Evolutionary conservation across 345 rosid species (phyloP).

Genomic region (Salix viminalis): DNA sequence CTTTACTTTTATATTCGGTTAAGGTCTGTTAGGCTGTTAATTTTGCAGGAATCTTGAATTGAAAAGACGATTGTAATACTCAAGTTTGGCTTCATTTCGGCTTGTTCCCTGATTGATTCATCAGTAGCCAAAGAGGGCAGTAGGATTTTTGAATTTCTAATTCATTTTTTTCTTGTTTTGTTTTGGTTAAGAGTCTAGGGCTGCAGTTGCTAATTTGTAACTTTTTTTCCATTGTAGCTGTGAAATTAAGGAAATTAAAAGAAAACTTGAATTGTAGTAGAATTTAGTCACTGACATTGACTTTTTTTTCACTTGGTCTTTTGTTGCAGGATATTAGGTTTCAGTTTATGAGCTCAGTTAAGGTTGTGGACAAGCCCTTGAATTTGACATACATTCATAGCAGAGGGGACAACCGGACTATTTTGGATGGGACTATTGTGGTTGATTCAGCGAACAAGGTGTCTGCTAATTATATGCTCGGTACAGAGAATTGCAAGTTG

Average conservation of each 20-base stretch:
- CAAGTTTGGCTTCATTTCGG: neutral
- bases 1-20: neutral
- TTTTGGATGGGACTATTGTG: slow-evolving; percentile 57
- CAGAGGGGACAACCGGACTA: slow-evolving; percentile 58
- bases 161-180: neutral
- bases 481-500: slow-evolving; percentile 73
- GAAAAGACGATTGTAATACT: neutral
- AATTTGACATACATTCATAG: slow-evolving; percentile 75
- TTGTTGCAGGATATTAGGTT: slow-evolving; percentile 69
- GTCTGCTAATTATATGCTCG: slow-evolving; percentile 67
- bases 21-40: neutral
- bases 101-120: neutral
- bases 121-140: neutral
- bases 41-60: neutral
- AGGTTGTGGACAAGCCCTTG: slow-evolving; percentile 70
- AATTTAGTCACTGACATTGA: neutral
- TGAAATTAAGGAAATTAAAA: neutral
- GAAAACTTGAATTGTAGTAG: neutral
- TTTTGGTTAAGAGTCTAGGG: neutral
- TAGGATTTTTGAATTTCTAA: neutral
- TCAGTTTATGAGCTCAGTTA: slow-evolving; percentile 84
- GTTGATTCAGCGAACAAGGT: slow-evolving; percentile 71
- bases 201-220: neutral
- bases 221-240: neutral
- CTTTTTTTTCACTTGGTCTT: neutral